These are phyloP conservation scores for Phytophthora foliorum DNA, from an alignment of 352 stramenopile genomes.

Conservation along the genomic window DNA sequence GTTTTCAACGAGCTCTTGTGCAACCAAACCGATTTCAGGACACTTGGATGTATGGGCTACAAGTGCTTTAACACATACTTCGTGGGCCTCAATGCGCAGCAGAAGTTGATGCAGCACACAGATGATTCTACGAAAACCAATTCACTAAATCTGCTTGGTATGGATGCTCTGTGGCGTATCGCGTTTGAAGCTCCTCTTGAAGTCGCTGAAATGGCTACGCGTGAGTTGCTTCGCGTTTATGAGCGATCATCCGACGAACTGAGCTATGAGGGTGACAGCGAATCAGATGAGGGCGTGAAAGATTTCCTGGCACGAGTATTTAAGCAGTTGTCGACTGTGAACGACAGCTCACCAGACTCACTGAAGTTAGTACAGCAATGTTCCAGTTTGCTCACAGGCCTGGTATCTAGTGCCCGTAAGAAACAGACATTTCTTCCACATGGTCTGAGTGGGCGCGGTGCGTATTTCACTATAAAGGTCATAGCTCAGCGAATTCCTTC, in stretches of 20 bases:
- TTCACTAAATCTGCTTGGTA: constrained; percentile 61
- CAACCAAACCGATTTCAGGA: constrained; percentile 79
- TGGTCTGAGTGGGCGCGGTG: constrained; percentile 72
- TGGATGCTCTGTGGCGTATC: constrained; percentile 88
- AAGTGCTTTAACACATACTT: constrained; percentile 92
- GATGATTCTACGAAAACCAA: constrained; percentile 29
- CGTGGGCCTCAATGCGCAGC: constrained; percentile 75
- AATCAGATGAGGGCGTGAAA: constrained; percentile 55
- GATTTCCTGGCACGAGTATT: constrained; percentile 89
- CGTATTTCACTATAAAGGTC: constrained; percentile 84
- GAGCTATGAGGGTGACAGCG: constrained; percentile 10
- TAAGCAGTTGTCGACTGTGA: constrained; percentile 65
- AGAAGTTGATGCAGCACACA: constrained; percentile 43
- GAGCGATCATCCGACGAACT: constrained; percentile 59
- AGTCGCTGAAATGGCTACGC: constrained; percentile 82
- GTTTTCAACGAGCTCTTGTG: constrained; percentile 90
- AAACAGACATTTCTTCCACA: constrained; percentile 70
- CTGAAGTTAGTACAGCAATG: constrained; percentile 85
- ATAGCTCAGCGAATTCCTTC: constrained; percentile 83
- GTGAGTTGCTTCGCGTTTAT: constrained; percentile 86
- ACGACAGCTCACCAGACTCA: constrained; percentile 56
- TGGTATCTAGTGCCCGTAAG: constrained; percentile 64
- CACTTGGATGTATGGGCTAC: constrained; percentile 80
- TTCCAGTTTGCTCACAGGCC: constrained; percentile 72
- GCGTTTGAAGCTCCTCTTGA: constrained; percentile 82